Evolutionary conservation across 2,329 filamentous ascomycete genomes (phyloP).

Genomic region (Botrytis tulipae): DNA sequence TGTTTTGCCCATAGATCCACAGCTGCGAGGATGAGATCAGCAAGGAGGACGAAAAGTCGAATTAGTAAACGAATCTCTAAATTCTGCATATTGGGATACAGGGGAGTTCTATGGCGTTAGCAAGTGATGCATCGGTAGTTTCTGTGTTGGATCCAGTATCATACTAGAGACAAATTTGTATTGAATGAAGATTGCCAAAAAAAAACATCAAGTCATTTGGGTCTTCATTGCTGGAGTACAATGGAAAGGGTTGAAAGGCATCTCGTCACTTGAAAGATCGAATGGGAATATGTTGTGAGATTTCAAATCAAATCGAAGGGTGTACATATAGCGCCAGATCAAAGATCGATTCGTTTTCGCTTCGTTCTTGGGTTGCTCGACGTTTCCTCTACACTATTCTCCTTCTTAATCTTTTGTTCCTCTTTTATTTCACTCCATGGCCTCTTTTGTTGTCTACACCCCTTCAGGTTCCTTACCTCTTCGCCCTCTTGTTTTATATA

Average conservation of each 20-base stretch:
- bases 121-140: neutral
- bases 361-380: neutral
- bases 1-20: conserved; percentile 3
- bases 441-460: neutral
- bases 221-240: neutral
- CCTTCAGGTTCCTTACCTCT: neutral
- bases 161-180: neutral
- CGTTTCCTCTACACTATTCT: neutral
- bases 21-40: neutral
- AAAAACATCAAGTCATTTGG: neutral
- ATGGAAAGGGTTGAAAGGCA: neutral
- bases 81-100: neutral
- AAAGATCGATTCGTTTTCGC: neutral
- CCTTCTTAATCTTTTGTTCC: neutral
- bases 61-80: neutral
- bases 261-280: neutral
- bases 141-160: neutral
- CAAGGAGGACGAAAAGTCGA: neutral
- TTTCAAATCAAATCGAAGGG: neutral
- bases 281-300: neutral
- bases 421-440: neutral
- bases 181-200: neutral
- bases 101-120: neutral
- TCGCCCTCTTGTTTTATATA: neutral
- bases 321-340: neutral